Conservation (phyloP, 2,329 filamentous ascomycete species). For the Arthroderma uncinatum region DNA sequence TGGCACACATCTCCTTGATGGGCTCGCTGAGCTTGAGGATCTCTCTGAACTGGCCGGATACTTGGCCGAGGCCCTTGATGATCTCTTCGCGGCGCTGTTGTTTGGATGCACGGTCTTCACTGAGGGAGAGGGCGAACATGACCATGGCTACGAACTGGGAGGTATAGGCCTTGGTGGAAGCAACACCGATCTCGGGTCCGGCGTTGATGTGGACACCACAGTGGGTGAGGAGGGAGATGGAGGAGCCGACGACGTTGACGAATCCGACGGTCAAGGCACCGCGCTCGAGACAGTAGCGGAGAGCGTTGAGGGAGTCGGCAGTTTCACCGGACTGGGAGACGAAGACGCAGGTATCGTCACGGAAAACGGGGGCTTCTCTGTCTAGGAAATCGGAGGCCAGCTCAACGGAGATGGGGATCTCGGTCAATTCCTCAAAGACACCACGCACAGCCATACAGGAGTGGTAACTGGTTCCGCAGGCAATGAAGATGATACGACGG, state of each 20-base stretch:
- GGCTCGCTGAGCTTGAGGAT: conserved; percentile 82
- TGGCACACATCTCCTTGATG: conserved; percentile 88
- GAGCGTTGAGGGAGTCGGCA: conserved; percentile 90
- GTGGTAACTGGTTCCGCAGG: conserved; percentile 96
- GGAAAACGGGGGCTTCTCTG: conserved; percentile 92
- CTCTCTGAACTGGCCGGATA: conserved; percentile 84
- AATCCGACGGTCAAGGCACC: conserved; percentile 95
- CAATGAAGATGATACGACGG: conserved; percentile 96
- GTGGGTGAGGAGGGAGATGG: conserved; percentile 96
- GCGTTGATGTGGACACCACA: conserved; percentile 99
- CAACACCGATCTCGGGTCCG: conserved; percentile 95
- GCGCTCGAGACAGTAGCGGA: conserved; percentile 95
- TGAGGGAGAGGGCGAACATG: conserved; percentile 95
- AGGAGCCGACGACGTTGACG: conserved; percentile 96
- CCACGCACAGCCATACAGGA: conserved; percentile 99
- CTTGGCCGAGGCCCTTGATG: conserved; percentile 78
- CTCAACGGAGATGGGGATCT: conserved; percentile 95
- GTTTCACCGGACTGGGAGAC: conserved; percentile 98
- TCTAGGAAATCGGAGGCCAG: conserved; percentile 97
- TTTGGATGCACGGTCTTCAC: conserved; percentile 94
- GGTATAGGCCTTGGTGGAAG: conserved; percentile 98
- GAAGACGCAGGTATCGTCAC: conserved; percentile 97
- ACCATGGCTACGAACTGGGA: conserved; percentile 99
- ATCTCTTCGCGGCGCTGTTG: conserved; percentile 84
- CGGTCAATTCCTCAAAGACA: conserved; percentile 92